Evolutionary conservation across 2,329 filamentous ascomycete species (phyloP), one percentile per base, ranked within the genome.

Genomic region (Stemphylium lycopersici): DNA sequence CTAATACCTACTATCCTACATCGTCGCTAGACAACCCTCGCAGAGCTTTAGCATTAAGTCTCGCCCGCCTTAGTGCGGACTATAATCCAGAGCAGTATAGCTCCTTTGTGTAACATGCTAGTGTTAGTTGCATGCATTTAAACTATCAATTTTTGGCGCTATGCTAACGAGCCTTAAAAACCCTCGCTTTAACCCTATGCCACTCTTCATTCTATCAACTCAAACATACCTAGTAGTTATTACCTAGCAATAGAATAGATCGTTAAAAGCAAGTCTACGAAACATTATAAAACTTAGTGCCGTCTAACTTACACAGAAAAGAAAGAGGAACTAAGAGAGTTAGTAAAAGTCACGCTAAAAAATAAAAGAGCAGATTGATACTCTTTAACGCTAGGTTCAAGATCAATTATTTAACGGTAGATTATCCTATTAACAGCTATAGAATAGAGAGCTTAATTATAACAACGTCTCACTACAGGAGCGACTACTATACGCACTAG

Each of bases 301-400:
- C 10, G 8, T 6, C 49, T 13, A 52, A 41, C 37, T 52, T 41
- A 20, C 31, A 41, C 13, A 20, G 16, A 52, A n/a, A 52, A 56
- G 48, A 44, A 26, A 52, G 32, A 52, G 16, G 20, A 56, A 56
- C 36, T 15, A 15, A 33, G 10, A 56, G 45, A 56, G 49, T 56
- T 16, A 56, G 31, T 29, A 12, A 36, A 48, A 37, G 31, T 56
- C 38, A 5, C 48, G 44, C 44, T 13, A 56, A 15, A 56, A 34
- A 26, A 46, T 34, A 6, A 56, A 52, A 48, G 39, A 56, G 29
- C 18, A 56, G 43, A 48, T 56, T 37, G 20, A 44, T 40, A 26
- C 53, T 48, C 34, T 56, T 45, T 6, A 52, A 45, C 38, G 36
- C 20, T 10, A 56, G 53, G 40, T 56, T 56, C 15, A 11, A 42